A percentile compares a stretch with the other conserved stretches of the same genome.
phyloP scores from a whole-genome alignment of 1,284 basidiomycete species.

The Dichomitus squalens region DNA sequence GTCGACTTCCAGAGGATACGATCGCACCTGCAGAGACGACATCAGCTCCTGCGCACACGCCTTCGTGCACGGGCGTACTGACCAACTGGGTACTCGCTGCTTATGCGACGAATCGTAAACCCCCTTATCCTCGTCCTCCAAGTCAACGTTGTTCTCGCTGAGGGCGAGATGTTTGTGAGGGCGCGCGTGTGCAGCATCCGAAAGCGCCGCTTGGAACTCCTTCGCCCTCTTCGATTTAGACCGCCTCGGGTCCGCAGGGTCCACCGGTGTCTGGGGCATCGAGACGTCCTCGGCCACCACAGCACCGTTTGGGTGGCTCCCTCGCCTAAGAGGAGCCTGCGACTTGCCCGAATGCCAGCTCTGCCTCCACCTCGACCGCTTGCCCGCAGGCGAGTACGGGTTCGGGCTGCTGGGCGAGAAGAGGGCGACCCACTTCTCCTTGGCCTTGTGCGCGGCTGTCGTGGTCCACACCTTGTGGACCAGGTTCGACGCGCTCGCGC shows the following conservation, averaged over 20 bases:
- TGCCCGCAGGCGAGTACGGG: neutral
- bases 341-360: slow-evolving; percentile 20
- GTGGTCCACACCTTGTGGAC: slow-evolving; percentile 42
- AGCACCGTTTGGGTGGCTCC: slow-evolving; percentile 1
- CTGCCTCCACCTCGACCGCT: slow-evolving; percentile 18
- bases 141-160: slow-evolving; percentile 39
- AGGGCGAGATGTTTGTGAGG: slow-evolving; percentile 27
- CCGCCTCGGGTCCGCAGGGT: slow-evolving; percentile 19
- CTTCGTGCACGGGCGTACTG: slow-evolving; percentile 21
- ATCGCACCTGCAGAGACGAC: slow-evolving; percentile 60
- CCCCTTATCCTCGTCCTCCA: slow-evolving; percentile 51
- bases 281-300: neutral
- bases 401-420: slow-evolving; percentile 9
- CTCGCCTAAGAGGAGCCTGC: slow-evolving; percentile 9
- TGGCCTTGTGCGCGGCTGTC: slow-evolving; percentile 57
- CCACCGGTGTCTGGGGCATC: slow-evolving; percentile 5
- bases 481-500: slow-evolving; percentile 27
- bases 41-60: neutral
- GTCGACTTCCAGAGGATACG: slow-evolving; percentile 80
- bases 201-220: slow-evolving; percentile 17
- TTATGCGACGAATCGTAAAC: slow-evolving; percentile 81
- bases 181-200: slow-evolving; percentile 18
- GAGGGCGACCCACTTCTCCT: slow-evolving; percentile 53
- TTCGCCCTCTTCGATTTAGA: slow-evolving; percentile 12
- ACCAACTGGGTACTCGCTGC: slow-evolving; percentile 83